A percentile compares a stretch with the other conserved stretches of the same genome.
phyloP scores from a whole-genome alignment of 257 asterid genomes.

The Jaltomata sinuosa region DNA sequence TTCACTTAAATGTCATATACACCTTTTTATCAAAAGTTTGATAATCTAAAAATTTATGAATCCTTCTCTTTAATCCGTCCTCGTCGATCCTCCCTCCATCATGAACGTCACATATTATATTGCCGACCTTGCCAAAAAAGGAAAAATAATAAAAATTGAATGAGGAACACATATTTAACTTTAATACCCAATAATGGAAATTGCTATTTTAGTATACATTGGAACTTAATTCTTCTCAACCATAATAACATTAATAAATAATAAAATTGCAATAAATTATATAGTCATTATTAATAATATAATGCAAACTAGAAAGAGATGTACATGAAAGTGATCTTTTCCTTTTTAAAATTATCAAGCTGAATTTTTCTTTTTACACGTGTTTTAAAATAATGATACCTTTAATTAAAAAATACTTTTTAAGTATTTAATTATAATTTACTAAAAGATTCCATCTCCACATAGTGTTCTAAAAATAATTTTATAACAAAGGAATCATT shows the following conservation, averaged over 20 bases:
- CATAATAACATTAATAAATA: background rate
- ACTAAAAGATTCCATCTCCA: background rate
- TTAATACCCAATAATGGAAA: background rate
- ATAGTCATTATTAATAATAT: background rate
- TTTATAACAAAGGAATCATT: background rate
- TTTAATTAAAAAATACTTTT: background rate
- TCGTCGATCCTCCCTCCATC: background rate
- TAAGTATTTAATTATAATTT: background rate
- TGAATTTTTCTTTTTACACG: background rate
- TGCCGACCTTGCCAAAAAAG: background rate
- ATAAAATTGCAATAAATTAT: background rate
- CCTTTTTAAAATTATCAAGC: background rate
- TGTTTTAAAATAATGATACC: background rate
- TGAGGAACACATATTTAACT: background rate
- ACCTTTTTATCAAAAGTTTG: no score
- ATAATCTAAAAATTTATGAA: background rate
- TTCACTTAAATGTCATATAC: no score
- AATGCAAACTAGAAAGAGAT: background rate
- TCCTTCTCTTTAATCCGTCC: background rate
- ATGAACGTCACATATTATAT: background rate
- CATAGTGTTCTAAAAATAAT: background rate
- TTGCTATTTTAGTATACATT: background rate
- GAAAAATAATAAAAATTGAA: background rate
- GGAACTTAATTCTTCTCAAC: background rate
- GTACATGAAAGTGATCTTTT: background rate